Conservation (phyloP, 208 protist species). For the Leishmania turanica region DNA sequence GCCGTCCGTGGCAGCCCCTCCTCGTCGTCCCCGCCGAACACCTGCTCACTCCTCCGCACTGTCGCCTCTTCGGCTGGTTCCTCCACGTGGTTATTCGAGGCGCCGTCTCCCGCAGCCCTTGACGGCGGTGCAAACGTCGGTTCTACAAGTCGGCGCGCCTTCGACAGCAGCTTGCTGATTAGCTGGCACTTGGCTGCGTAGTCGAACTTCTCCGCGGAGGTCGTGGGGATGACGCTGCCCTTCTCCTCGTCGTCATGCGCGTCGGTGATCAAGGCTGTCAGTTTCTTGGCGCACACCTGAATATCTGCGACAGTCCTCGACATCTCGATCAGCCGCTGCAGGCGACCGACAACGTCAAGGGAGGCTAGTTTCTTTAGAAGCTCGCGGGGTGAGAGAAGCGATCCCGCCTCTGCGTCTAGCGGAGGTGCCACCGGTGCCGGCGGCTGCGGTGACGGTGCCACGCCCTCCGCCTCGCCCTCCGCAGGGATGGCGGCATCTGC, state of each 20-base stretch:
- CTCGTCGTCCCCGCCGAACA: background rate
- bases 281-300: constrained; percentile 43
- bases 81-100: background rate
- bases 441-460: background rate
- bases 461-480: background rate
- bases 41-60: background rate
- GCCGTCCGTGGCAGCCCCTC: background rate
- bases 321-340: constrained; percentile 80
- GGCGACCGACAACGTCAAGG: constrained; percentile 61
- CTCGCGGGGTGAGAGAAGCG: constrained; percentile 67
- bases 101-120: background rate
- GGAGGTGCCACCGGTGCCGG: constrained; percentile 5
- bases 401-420: constrained; percentile 25
- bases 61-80: background rate
- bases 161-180: constrained; percentile 83
- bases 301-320: constrained; percentile 45
- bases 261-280: constrained; percentile 22
- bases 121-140: constrained; percentile 8
- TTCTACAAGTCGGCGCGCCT: constrained; percentile 58
- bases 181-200: constrained; percentile 70
- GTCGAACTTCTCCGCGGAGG: constrained; percentile 20
- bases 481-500: background rate
- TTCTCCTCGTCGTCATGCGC: constrained; percentile 12
- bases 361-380: constrained; percentile 56
- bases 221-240: background rate